Conservation (phyloP, 148 eudicot species). For the Oxyria digyna region DNA sequence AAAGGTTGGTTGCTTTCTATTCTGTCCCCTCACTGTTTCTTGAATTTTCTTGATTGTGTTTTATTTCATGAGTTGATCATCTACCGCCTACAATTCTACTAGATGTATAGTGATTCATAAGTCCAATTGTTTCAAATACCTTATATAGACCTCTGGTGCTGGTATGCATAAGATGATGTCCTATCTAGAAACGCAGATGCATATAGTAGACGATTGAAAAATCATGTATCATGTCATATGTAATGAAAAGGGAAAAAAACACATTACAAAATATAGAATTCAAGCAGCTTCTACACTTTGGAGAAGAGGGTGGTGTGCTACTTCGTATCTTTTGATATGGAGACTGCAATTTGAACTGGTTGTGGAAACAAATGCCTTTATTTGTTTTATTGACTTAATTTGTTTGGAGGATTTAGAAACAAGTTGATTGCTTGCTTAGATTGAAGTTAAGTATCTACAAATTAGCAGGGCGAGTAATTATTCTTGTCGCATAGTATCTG, state of each 20-base stretch:
- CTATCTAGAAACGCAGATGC: not conserved
- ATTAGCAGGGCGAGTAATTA: no score
- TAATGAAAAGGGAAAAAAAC: not conserved
- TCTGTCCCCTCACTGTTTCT: not conserved
- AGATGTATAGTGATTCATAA: not conserved
- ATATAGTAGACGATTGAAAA: not conserved
- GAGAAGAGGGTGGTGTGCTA: no score
- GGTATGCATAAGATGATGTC: not conserved
- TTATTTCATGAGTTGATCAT: not conserved
- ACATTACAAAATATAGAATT: not conserved
- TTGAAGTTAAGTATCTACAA: no score
- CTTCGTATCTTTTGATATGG: not conserved
- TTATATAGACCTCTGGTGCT: not conserved
- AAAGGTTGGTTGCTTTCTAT: conserved; percentile 46
- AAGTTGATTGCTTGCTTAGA: not conserved
- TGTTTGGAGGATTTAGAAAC: not conserved
- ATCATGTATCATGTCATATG: not conserved
- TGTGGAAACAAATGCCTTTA: not conserved
- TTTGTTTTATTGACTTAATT: not conserved
- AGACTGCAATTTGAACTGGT: not conserved
- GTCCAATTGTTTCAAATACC: no score
- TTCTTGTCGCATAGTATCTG: no score
- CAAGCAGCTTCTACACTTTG: not conserved
- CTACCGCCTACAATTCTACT: not conserved
- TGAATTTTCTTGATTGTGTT: not conserved